Percentiles rank a stretch among this genome's conserved stretches.
phyloP scores from a whole-genome alignment of 1,139 yeast genomes.

The Saccharomyces hybrid region DNA sequence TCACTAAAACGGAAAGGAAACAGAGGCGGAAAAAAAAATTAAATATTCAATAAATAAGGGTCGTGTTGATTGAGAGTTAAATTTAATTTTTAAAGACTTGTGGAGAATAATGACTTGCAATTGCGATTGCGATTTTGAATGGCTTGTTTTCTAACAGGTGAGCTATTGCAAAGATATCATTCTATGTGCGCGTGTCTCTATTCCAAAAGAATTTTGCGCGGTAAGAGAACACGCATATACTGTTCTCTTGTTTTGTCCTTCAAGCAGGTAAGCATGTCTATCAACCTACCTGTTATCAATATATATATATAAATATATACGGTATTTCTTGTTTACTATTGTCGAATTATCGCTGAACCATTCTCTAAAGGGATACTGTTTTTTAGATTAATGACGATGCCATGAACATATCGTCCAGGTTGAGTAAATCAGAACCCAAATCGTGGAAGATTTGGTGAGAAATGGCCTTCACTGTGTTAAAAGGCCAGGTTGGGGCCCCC shows the following conservation, averaged over 20 bases:
- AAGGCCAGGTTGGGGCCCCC: slow-evolving; percentile 48
- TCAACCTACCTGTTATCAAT: not conserved
- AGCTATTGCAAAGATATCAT: too few relatives aligned
- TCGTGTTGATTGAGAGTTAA: not conserved
- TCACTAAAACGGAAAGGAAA: not conserved
- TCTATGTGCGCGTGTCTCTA: too few relatives aligned
- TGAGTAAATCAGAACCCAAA: slow-evolving; percentile 37
- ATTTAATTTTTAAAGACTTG: not conserved
- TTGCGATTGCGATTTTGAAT: not conserved
- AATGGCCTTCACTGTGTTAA: slow-evolving; percentile 1
- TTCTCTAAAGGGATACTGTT: too few relatives aligned
- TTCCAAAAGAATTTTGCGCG: too few relatives aligned
- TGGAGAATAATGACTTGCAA: not conserved
- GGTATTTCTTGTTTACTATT: not conserved
- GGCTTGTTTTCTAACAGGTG: not conserved
- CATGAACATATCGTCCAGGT: slow-evolving; percentile 38
- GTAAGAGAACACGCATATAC: not conserved
- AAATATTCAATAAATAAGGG: not conserved
- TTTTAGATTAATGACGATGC: slow-evolving; percentile 2
- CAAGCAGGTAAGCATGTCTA: not conserved
- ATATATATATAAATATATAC: not conserved
- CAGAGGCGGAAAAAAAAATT: not conserved
- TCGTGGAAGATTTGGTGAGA: slow-evolving; percentile 6
- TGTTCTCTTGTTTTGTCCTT: too few relatives aligned
- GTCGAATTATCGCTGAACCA: not conserved